Conservation (phyloP, 2,329 filamentous ascomycete genomes). For the Hymenotorrendiella dingleyae region DNA sequence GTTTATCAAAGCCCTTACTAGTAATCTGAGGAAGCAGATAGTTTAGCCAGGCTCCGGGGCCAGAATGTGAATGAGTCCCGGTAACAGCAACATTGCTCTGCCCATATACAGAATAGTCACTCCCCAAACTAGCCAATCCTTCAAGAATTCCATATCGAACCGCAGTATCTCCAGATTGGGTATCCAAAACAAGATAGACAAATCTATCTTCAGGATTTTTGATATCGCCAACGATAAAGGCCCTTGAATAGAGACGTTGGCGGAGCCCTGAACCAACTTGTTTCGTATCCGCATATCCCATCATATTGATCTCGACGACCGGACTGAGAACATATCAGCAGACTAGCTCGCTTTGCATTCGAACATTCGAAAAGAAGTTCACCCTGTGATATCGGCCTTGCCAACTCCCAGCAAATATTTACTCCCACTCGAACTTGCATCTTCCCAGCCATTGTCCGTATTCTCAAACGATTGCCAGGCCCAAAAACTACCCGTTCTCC, state of each 20-base stretch:
- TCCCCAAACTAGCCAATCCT: slow-evolving; percentile 61
- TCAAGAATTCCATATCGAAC: slow-evolving; percentile 82
- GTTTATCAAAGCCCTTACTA: slow-evolving; percentile 75
- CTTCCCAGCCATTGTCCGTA: slow-evolving; percentile 2
- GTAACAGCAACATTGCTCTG: slow-evolving; percentile 82
- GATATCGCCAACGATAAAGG: slow-evolving; percentile 77
- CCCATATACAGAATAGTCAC: slow-evolving; percentile 67
- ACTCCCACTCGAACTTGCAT: slow-evolving; percentile 15
- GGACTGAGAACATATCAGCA: slow-evolving; percentile 44
- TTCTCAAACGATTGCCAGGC: slow-evolving; percentile 1
- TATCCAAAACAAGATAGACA: slow-evolving; percentile 83
- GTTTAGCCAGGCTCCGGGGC: slow-evolving; percentile 89
- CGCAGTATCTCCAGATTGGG: slow-evolving; percentile 82
- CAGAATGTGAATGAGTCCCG: slow-evolving; percentile 88
- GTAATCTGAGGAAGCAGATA: slow-evolving; percentile 91
- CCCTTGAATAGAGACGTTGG: slow-evolving; percentile 80
- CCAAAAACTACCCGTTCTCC: slow-evolving; percentile 2
- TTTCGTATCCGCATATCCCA: slow-evolving; percentile 82
- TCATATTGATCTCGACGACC: slow-evolving; percentile 84
- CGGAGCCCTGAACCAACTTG: slow-evolving; percentile 80
- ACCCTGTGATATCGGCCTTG: slow-evolving; percentile 69
- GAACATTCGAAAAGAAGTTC: slow-evolving; percentile 18
- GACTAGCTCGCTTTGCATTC: not conserved
- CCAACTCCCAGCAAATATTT: slow-evolving; percentile 61
- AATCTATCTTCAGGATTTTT: slow-evolving; percentile 64